Base-by-base conservation (phyloP, 2,329 filamentous ascomycete genomes). In the Fusarium euwallaceae region DNA sequence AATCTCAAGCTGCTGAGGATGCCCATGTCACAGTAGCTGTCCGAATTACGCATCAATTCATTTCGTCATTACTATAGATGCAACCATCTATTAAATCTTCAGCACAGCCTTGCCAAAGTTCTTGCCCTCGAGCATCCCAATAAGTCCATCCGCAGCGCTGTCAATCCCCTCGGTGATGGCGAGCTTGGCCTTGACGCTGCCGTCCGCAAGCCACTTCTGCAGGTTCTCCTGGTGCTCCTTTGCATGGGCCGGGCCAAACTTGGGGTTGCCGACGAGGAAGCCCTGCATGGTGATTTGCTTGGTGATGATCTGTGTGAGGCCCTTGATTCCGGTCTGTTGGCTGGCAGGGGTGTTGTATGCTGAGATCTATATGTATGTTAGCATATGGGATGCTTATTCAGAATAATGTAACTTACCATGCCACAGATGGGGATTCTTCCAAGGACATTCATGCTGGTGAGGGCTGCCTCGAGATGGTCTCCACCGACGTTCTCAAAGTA, bases 81-180 rank as follows among this genome's bases (percentile, higher is more conserved):
- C 32, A 53, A 64, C 62, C 56, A 71, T 55, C 43, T 73, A 73
- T 65, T 61, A 71, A n/a, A 89, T 82, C 86, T 94, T 93, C 78
- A 97, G 79, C 24, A 97, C 89, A 17, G 94, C 93, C 89, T 97
- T 97, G 76, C 95, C 95, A 83, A 95, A 94, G 86, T 97, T 97
- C 83, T 93, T 89, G 58, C 95, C 95, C 79, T 89, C 82, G 64
- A 97, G 87, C 86, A 97, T 91, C 14, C 91, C 93, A 14, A 96
- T 83, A 70, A 97, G 87, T 0, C 92, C 95, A 66, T 95, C 89
- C 7, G 90, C 86, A 1, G 92, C 92, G n/a, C 94, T 91, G 71
- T 97, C 95, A 69, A 97, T 95, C 22, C 94, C 94, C 64, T 92
- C 87, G 0, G 92, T 95, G 67, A 93, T 85, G 77, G 88, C 86